A percentile compares a stretch with the other conserved stretches of the same genome.
These are phyloP conservation scores for Petunia secreta DNA, from an alignment of 257 asterid genomes.

Conservation along the genomic window DNA sequence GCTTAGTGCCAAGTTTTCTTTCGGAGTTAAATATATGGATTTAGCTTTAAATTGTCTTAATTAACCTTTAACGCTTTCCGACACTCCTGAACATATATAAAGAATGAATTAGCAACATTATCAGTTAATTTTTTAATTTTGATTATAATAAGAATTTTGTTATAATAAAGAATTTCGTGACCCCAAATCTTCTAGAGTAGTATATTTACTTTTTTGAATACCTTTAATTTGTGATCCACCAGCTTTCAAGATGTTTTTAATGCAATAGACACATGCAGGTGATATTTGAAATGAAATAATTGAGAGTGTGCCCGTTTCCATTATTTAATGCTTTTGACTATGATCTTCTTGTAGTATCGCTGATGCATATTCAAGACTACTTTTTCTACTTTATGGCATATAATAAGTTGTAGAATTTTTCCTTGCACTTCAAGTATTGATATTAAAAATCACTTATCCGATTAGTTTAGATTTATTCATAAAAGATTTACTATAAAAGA, in stretches of 20 bases:
- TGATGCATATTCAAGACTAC: neutral
- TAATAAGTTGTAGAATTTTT: too few relatives aligned
- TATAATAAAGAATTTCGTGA: constrained; percentile 6
- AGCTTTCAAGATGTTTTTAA: neutral
- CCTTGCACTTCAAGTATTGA: too few relatives aligned
- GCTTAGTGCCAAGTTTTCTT: constrained; percentile 14
- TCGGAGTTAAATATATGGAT: neutral
- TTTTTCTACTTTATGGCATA: neutral
- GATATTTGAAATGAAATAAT: neutral
- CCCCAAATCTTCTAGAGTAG: neutral
- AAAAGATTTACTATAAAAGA: too few relatives aligned
- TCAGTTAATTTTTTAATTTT: neutral
- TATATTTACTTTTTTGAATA: neutral
- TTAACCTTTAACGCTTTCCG: constrained; percentile 10
- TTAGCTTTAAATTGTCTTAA: constrained; percentile 14
- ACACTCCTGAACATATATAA: neutral
- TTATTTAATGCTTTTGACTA: constrained; percentile 21
- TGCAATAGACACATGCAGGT: neutral
- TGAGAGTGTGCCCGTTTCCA: neutral
- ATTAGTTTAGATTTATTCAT: too few relatives aligned
- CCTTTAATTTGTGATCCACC: neutral
- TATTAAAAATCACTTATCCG: too few relatives aligned
- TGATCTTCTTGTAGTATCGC: neutral
- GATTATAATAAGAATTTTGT: neutral
- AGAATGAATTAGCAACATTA: neutral